phyloP scores from a whole-genome alignment of 495 filamentous ascomycete genomes.

The Thozetella sp. region DNA sequence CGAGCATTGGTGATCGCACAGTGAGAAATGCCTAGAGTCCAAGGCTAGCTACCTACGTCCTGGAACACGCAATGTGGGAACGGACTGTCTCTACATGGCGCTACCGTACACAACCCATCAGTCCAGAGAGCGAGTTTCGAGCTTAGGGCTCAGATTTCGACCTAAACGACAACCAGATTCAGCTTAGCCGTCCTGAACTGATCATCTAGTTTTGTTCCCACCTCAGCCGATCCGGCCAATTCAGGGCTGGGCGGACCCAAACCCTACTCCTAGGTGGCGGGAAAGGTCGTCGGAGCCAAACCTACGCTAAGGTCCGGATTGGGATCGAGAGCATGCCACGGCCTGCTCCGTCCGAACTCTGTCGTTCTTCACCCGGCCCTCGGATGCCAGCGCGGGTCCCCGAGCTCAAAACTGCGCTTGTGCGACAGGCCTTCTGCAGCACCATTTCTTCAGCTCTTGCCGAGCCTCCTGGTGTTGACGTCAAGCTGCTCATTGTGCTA shows the following conservation, averaged over 20 bases:
- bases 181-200: neutral
- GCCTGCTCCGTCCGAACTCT: too few relatives aligned
- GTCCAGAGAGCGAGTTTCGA: too few relatives aligned
- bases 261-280: neutral
- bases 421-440: neutral
- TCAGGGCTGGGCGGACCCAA: neutral
- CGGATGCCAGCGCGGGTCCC: neutral
- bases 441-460: neutral
- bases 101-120: too few relatives aligned
- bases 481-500: neutral
- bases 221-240: neutral
- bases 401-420: neutral
- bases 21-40: neutral
- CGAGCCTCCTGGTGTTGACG: neutral
- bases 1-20: neutral
- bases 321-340: too few relatives aligned
- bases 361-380: neutral
- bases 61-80: too few relatives aligned
- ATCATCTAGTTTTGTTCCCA: neutral
- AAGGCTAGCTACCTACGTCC: too few relatives aligned
- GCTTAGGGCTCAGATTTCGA: too few relatives aligned
- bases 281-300: neutral
- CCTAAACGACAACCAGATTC: neutral
- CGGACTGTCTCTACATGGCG: too few relatives aligned
- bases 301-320: too few relatives aligned